Evolutionary conservation across 148 eudicot genomes (phyloP), one percentile per base, ranked within the genome.

Genomic region (Simmondsia chinensis): DNA sequence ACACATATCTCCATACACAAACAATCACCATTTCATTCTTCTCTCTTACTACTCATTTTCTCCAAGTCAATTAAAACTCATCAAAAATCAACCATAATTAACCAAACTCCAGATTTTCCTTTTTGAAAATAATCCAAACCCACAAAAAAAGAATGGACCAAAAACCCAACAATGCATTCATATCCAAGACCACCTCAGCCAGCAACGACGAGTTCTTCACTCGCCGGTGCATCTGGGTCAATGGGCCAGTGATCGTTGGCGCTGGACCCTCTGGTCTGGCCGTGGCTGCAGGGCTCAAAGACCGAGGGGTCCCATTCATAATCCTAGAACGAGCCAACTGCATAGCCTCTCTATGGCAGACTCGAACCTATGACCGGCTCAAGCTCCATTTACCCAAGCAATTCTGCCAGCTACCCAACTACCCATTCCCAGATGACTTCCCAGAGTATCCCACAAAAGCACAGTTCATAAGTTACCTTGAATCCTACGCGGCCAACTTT

Each of bases 201-300:
- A 71, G 70, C 52, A 61, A 48, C 5, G 80, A 73, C 20, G 72
- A 84, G 29, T 56, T 72, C 56, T 63, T 72, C 11, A 46, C 75
- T 2, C 52, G 65, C 9, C 72, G 82, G 4, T 77, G 82, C 48
- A 61, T 75, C 32, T 61, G 74, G 59, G 89, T 85, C 1, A 75
- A 80, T 28, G 83, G 89, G 8, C 95, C 95, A 7, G 86, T 77
- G 6, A 81, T 85, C 11, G 74, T 85, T 1, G 89, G 95, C 1
- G 95, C 89, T 0, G 95, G 89, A 7, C 89, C 95, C 1, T 72
- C 95, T 0, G 89, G 95, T 0, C 61, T 85, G 1, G 86, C 95
- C 0, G 89, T 81, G 4, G 89, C 73, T 0, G 74, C 86, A 0
- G 86, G 95, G 20, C 89, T 85, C 2, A 85, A 81, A 44, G 69